These are phyloP conservation scores for Talaromyces sp. DNA, from an alignment of 2,329 filamentous ascomycete species.

Conservation along the genomic window DNA sequence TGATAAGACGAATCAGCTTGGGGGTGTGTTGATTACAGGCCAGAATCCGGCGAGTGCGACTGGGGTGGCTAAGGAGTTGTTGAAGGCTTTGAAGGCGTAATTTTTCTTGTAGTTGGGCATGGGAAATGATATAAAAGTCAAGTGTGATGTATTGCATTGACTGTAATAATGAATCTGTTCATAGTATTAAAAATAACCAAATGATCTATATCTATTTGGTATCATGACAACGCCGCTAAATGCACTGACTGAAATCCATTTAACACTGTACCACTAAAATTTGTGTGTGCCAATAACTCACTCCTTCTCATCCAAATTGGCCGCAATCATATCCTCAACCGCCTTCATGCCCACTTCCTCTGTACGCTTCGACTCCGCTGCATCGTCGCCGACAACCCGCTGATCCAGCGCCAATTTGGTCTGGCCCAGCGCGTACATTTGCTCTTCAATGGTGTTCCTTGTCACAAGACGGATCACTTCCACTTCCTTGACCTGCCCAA, in stretches of 20 bases:
- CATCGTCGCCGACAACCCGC: conserved; percentile 56
- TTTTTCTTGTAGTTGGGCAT: neutral
- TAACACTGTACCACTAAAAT: neutral
- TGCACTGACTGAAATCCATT: neutral
- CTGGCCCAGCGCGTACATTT: conserved; percentile 83
- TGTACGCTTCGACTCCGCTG: conserved; percentile 45
- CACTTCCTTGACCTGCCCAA: conserved; percentile 84
- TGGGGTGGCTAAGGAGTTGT: conserved; percentile 38
- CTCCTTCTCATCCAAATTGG: conserved; percentile 25
- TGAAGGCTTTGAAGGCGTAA: conserved; percentile 25
- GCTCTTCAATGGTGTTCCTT: conserved; percentile 78
- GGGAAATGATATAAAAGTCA: neutral
- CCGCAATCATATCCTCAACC: conserved; percentile 45
- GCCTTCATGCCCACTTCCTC: conserved; percentile 46
- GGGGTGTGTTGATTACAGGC: conserved; percentile 40
- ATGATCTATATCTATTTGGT: neutral
- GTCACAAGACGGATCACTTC: conserved; percentile 85
- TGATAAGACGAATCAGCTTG: conserved; percentile 18
- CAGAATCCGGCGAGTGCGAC: conserved; percentile 44
- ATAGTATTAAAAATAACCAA: neutral
- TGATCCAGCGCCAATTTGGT: conserved; percentile 89
- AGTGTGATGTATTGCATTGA: neutral
- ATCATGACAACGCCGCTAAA: conserved; percentile 3
- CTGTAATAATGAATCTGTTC: neutral
- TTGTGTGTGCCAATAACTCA: neutral